Evolutionary conservation across 345 rosid genomes (phyloP).

Genomic region (Sonneratia alba): DNA sequence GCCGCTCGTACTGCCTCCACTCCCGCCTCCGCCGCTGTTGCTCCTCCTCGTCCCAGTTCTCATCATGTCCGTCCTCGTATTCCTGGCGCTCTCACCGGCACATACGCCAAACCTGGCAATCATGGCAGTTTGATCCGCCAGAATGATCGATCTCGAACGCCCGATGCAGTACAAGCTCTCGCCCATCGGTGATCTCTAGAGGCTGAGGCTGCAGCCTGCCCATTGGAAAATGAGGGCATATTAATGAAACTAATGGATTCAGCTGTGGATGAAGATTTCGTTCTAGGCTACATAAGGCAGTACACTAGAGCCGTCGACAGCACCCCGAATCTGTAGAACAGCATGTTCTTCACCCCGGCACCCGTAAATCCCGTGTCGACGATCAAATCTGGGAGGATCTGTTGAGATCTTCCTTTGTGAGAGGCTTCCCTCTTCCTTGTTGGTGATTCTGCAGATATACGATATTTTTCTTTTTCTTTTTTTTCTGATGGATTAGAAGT

Average conservation of each 20-base stretch:
- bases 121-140: not conserved
- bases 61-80: constrained; percentile 12
- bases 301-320: constrained; percentile 30
- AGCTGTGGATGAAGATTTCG: too few species aligned
- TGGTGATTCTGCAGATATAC: too few species aligned
- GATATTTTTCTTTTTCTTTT: too few species aligned
- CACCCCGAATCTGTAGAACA: constrained; percentile 50
- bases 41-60: constrained; percentile 17
- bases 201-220: not conserved
- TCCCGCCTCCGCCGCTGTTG: constrained; percentile 16
- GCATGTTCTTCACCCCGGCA: constrained; percentile 47
- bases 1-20: constrained; percentile 13
- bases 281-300: too few species aligned
- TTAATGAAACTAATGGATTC: not conserved
- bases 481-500: too few species aligned
- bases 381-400: constrained; percentile 45
- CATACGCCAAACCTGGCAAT: not conserved
- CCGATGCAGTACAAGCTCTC: not conserved
- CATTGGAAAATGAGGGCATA: not conserved
- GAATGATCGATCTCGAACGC: not conserved
- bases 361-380: constrained; percentile 41
- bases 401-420: constrained; percentile 20
- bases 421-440: constrained; percentile 13
- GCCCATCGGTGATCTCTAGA: too few species aligned
- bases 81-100: constrained; percentile 10